Evolutionary conservation across 768 basidiomycete species (phyloP), one percentile per base, ranked within the genome.

Genomic region (Podaxis pistillaris): DNA sequence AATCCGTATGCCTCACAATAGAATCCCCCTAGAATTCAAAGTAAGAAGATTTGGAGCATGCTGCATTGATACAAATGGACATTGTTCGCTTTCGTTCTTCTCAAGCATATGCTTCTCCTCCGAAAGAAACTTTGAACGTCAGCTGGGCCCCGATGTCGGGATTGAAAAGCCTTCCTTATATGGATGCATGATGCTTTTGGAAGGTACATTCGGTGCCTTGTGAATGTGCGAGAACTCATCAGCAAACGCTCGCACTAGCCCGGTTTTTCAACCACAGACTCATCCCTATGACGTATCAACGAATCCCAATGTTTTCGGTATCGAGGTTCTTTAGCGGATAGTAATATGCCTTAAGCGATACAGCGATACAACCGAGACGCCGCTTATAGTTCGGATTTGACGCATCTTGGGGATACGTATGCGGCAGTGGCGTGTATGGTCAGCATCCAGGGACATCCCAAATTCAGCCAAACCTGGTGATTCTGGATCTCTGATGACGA

Each of bases 101-200:
- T 47, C 54, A 46, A 54, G 52, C 55, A 62, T 50, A 47, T 56
- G 55, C 60, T 55, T 62, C 38, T 36, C 46, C 58, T 22, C 53
- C 54, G 50, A 24, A 53, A 60, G 50, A 52, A 53, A 59, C 12
- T 59, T 60, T 46, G 6, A 2, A 15, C 40, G 58, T 60, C 59
- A 60, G 59, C 59, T 60, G 59, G 36, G 8, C 30, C 54, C 61
- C 61, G 61, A 62, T 60, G 54, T 62, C 61, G 61, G 61, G 61
- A 56, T 55, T 55, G 44, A 50, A 62, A 3, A 17, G 33, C 54
- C 28, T 62, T 49, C 61, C 61, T 49, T 37, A 11, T 55, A 55
- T 22, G 53, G 53, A 15, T 11, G 13, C 54, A 47, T 62, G 36
- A 56, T 36, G 13, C 50, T n/a, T 47, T 60, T 44, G 38, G 24